phyloP scores from a whole-genome alignment of 257 asterid species.

The Solanum neorickii region DNA sequence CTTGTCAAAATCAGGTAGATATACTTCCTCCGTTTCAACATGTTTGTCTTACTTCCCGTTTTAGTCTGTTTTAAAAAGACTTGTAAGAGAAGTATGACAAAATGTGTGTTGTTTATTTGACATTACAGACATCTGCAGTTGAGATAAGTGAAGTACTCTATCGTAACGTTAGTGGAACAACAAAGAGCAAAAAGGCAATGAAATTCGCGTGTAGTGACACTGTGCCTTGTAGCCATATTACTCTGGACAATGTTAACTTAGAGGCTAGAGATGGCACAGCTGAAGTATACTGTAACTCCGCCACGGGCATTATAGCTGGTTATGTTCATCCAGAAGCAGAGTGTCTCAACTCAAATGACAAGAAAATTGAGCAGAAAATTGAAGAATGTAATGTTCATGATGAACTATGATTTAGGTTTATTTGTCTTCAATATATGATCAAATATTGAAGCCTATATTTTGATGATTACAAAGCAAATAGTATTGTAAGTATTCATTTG shows the following conservation, averaged over 20 bases:
- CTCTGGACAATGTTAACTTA: conserved; percentile 56
- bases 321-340: conserved; percentile 68
- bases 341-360: conserved; percentile 46
- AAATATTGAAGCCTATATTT: neutral
- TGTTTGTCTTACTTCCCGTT: neutral
- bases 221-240: conserved; percentile 60
- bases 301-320: conserved; percentile 48
- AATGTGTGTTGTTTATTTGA: neutral
- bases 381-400: conserved; percentile 37
- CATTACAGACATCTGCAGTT: conserved; percentile 57
- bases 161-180: conserved; percentile 54
- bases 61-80: neutral
- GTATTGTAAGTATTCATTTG: conserved; percentile 1
- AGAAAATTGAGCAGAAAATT: conserved; percentile 26
- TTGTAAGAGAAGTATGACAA: neutral
- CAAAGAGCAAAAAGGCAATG: conserved; percentile 44
- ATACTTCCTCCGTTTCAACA: neutral
- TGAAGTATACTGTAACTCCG: conserved; percentile 75
- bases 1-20: conserved; percentile 71
- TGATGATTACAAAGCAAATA: neutral
- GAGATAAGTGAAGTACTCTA: conserved; percentile 54
- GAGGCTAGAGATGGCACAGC: conserved; percentile 42
- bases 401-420: conserved; percentile 33
- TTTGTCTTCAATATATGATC: neutral
- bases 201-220: conserved; percentile 75